These are phyloP conservation scores for Chlorencoelia australis DNA, from an alignment of 2,329 filamentous ascomycete species.

Conservation along the genomic window DNA sequence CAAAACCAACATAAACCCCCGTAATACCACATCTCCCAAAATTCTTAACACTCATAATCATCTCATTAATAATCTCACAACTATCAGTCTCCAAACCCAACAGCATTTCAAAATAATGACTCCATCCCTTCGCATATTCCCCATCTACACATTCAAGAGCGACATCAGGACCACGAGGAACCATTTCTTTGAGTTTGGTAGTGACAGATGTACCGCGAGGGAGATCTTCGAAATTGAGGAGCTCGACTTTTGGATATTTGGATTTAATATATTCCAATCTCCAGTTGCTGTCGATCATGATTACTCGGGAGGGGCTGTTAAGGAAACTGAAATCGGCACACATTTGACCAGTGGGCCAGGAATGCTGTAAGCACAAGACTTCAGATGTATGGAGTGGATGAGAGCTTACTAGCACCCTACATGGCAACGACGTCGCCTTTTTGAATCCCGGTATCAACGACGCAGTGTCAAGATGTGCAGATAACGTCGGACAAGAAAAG, in stretches of 20 bases:
- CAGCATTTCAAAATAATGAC: constrained; percentile 46
- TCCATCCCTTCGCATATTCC: constrained; percentile 52
- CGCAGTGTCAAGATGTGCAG: constrained; percentile 68
- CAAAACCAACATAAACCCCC: constrained; percentile 54
- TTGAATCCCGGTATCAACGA: constrained; percentile 76
- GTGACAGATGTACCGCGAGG: constrained; percentile 58
- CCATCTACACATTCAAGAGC: constrained; percentile 57
- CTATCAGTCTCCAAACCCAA: constrained; percentile 74
- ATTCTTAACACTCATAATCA: constrained; percentile 63
- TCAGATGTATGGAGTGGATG: background rate
- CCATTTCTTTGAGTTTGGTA: constrained; percentile 62
- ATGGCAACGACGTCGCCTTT: constrained; percentile 68
- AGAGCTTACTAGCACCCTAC: constrained; percentile 54
- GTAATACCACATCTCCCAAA: constrained; percentile 70
- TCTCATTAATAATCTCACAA: constrained; percentile 70
- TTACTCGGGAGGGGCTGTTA: constrained; percentile 66
- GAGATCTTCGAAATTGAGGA: constrained; percentile 56
- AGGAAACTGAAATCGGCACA: constrained; percentile 61
- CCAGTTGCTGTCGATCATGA: constrained; percentile 67
- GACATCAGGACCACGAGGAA: constrained; percentile 64
- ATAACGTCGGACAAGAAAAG: constrained; percentile 76
- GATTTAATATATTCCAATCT: constrained; percentile 58
- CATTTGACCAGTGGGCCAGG: constrained; percentile 75
- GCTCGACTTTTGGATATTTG: constrained; percentile 55
- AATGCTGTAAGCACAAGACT: background rate